These are phyloP conservation scores for Phoma herbarum DNA, from an alignment of 2,329 filamentous ascomycete genomes.

Conservation along the genomic window DNA sequence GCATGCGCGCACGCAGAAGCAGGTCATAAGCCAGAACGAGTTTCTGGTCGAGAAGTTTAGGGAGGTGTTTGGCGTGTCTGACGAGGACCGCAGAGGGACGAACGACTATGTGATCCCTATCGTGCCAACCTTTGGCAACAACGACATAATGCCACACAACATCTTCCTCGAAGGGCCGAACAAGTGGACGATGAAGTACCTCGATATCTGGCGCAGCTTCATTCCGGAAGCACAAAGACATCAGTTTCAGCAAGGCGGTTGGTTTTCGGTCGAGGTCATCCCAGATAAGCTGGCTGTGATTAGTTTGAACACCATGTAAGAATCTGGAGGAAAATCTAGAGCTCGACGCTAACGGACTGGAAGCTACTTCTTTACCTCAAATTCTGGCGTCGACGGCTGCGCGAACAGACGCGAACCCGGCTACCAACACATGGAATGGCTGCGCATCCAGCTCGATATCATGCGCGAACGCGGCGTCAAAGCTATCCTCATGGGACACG, in stretches of 20 bases:
- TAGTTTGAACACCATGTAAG: conserved; percentile 86
- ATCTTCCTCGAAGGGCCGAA: conserved; percentile 89
- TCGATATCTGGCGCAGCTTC: conserved; percentile 81
- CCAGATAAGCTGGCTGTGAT: conserved; percentile 86
- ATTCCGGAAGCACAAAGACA: conserved; percentile 93
- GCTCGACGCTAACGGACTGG: background rate
- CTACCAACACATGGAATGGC: conserved; percentile 95
- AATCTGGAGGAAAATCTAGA: background rate
- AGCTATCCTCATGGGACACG: conserved; percentile 91
- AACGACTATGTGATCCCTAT: conserved; percentile 76
- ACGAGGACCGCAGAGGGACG: conserved; percentile 57
- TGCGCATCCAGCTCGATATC: conserved; percentile 85
- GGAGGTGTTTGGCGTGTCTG: conserved; percentile 69
- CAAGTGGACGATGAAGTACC: conserved; percentile 79
- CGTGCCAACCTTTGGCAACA: conserved; percentile 92
- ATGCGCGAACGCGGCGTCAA: conserved; percentile 88
- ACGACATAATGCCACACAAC: conserved; percentile 97
- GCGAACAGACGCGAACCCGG: conserved; percentile 80
- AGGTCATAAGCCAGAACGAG: conserved; percentile 82
- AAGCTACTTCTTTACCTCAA: conserved; percentile 88
- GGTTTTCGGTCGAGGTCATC: conserved; percentile 94
- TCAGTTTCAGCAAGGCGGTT: conserved; percentile 89
- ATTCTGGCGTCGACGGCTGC: conserved; percentile 93
- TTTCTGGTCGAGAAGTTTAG: conserved; percentile 78
- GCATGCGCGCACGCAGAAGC: conserved; percentile 75